Percentiles rank a stretch among this genome's conserved stretches.
phyloP scores from a whole-genome alignment of 2,329 filamentous ascomycete species.

The Alternaria sp. region DNA sequence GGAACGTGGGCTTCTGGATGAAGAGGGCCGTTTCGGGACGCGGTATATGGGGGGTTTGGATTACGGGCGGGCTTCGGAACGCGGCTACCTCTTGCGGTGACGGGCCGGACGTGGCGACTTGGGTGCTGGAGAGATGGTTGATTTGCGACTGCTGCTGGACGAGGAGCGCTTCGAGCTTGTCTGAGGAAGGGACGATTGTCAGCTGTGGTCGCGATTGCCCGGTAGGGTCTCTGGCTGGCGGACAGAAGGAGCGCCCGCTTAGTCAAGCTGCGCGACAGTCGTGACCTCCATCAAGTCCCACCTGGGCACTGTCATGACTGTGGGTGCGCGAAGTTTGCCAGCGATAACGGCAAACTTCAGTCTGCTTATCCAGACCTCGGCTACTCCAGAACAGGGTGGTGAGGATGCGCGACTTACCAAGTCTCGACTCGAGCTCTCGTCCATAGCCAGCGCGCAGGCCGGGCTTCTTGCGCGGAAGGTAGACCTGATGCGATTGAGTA shows the following conservation, averaged over 20 bases:
- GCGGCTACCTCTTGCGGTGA: constrained; percentile 42
- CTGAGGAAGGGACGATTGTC: constrained; percentile 29
- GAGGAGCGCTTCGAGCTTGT: constrained; percentile 55
- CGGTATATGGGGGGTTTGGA: constrained; percentile 51
- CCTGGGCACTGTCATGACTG: background rate
- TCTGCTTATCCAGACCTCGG: constrained; percentile 9
- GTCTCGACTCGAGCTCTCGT: constrained; percentile 65
- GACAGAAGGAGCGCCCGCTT: background rate
- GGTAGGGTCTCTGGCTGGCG: background rate
- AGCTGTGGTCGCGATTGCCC: constrained; percentile 1
- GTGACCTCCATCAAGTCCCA: background rate
- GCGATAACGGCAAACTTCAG: background rate
- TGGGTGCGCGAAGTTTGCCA: background rate
- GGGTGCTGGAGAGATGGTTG: constrained; percentile 49
- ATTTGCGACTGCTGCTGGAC: constrained; percentile 55
- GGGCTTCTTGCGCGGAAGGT: constrained; percentile 74
- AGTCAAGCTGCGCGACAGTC: background rate
- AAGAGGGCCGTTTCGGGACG: constrained; percentile 55
- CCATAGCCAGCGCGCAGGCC: constrained; percentile 67
- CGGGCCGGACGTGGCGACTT: constrained; percentile 27
- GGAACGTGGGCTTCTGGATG: constrained; percentile 53
- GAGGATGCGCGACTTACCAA: constrained; percentile 52
- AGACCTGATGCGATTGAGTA: constrained; percentile 51
- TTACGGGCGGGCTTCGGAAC: constrained; percentile 45
- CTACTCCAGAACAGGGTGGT: background rate